These are phyloP conservation scores for Paracorniculantispora psalliotae DNA, from an alignment of 2,329 filamentous ascomycete genomes.

Conservation along the genomic window DNA sequence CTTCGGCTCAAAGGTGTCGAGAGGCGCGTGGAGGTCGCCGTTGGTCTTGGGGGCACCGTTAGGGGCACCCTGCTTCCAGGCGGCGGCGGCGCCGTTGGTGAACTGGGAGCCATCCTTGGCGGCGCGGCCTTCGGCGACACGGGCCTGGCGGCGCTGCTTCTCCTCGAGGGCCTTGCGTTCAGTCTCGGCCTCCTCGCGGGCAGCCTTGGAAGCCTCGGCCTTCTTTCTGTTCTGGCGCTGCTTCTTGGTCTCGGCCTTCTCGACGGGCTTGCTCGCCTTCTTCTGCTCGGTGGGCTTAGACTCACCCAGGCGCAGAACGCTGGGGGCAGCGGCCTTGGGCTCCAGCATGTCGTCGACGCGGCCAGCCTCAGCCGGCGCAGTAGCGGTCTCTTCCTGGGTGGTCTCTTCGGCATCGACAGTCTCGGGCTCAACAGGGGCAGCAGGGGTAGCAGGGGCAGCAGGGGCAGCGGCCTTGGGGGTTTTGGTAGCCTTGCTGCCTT, in stretches of 20 bases:
- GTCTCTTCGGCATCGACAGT: constrained; percentile 58
- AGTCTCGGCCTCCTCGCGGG: constrained; percentile 72
- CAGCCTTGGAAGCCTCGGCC: constrained; percentile 71
- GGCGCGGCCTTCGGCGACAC: constrained; percentile 74
- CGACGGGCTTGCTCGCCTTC: constrained; percentile 54
- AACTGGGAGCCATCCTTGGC: constrained; percentile 73
- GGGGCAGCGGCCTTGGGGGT: constrained; percentile 55
- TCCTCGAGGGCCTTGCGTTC: constrained; percentile 72
- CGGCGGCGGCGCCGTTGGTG: constrained; percentile 39
- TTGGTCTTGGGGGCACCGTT: constrained; percentile 30
- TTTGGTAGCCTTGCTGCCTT: constrained; percentile 37
- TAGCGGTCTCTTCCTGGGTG: constrained; percentile 75
- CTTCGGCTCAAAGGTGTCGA: constrained; percentile 52
- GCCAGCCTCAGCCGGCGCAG: constrained; percentile 56
- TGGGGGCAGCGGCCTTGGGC: constrained; percentile 59
- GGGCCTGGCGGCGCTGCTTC: constrained; percentile 75
- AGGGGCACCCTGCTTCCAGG: constrained; percentile 37
- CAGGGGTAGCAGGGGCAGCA: not conserved
- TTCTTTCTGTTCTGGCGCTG: constrained; percentile 90
- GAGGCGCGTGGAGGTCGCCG: constrained; percentile 38
- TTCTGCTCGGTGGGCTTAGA: constrained; percentile 58
- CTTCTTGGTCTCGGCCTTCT: constrained; percentile 83
- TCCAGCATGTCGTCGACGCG: constrained; percentile 93
- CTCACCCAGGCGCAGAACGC: constrained; percentile 73
- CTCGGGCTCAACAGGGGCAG: constrained; percentile 48